phyloP scores from a whole-genome alignment of 73 alveolate species.

The Uronychia setigera region DNA sequence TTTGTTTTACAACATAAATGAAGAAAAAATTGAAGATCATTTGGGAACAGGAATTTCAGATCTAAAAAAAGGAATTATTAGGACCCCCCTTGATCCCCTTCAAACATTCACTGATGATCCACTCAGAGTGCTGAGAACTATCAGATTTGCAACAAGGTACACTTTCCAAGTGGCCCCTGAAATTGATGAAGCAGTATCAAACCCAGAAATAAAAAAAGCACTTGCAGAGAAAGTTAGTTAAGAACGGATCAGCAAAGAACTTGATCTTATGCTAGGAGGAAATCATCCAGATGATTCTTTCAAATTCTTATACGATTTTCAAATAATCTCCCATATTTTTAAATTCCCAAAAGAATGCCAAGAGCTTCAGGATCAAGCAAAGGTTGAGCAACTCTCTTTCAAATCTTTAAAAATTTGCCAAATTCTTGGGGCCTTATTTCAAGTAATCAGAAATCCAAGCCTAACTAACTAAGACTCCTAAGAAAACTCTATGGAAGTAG shows the following conservation, averaged over 20 bases:
- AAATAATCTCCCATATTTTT: conserved; percentile 67
- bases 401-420: conserved; percentile 50
- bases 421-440: conserved; percentile 59
- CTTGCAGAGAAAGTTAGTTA: conserved; percentile 74
- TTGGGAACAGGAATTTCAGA: conserved; percentile 92
- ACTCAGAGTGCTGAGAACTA: conserved; percentile 96
- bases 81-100: conserved; percentile 96
- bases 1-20: conserved; percentile 93
- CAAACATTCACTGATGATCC: conserved; percentile 98
- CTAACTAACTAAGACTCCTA: background rate
- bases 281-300: conserved; percentile 70
- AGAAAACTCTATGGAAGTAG: background rate
- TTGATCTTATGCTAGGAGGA: conserved; percentile 81
- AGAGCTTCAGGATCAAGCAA: conserved; percentile 49
- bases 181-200: conserved; percentile 74
- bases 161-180: conserved; percentile 85
- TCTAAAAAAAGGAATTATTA: conserved; percentile 87
- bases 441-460: conserved; percentile 7
- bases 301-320: conserved; percentile 65
- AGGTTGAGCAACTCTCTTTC: conserved; percentile 26
- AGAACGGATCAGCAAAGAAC: conserved; percentile 94
- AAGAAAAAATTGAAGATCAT: conserved; percentile 91
- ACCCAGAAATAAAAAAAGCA: conserved; percentile 69
- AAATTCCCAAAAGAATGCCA: conserved; percentile 65
- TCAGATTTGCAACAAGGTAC: conserved; percentile 97